These are phyloP conservation scores for Metschnikowia drakensbergensis DNA, from an alignment of 805 yeast genomes.

Conservation along the genomic window DNA sequence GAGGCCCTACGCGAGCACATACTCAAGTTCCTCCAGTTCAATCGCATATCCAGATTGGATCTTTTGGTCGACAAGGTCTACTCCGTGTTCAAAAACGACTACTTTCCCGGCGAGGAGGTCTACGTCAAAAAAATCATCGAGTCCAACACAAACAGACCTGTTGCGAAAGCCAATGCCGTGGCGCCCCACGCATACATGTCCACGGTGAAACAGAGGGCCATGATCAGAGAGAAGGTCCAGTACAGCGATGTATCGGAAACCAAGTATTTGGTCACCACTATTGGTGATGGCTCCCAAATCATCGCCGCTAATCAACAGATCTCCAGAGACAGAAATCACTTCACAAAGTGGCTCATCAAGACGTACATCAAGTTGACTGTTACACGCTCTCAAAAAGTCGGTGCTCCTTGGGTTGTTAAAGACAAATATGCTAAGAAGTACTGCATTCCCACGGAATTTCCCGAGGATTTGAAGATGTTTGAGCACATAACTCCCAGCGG, in stretches of 20 bases:
- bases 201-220: conserved; percentile 44
- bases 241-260: conserved; percentile 50
- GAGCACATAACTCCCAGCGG: conserved; percentile 19
- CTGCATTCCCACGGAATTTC: conserved; percentile 59
- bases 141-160: conserved; percentile 1
- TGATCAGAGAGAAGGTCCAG: conserved; percentile 82
- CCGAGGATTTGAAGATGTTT: conserved; percentile 47
- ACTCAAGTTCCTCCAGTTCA: conserved; percentile 78
- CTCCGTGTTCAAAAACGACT: conserved; percentile 69
- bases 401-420: conserved; percentile 95
- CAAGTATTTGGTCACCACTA: conserved; percentile 67
- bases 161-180: conserved; percentile 1
- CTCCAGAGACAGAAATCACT: conserved; percentile 76
- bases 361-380: conserved; percentile 81
- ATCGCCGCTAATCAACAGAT: conserved; percentile 73
- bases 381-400: conserved; percentile 73
- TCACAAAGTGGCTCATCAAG: conserved; percentile 86
- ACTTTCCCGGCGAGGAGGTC: conserved; percentile 87
- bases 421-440: conserved; percentile 68
- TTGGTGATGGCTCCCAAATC: conserved; percentile 50
- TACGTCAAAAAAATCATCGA: conserved; percentile 41
- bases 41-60: conserved; percentile 77
- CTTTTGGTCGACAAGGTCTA: conserved; percentile 85
- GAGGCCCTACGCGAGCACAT: conserved; percentile 90
- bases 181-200: conserved; percentile 14